Percentiles rank a stretch among this genome's conserved stretches.
phyloP scores from a whole-genome alignment of 306 rosid species.

The Quercus mongolica region DNA sequence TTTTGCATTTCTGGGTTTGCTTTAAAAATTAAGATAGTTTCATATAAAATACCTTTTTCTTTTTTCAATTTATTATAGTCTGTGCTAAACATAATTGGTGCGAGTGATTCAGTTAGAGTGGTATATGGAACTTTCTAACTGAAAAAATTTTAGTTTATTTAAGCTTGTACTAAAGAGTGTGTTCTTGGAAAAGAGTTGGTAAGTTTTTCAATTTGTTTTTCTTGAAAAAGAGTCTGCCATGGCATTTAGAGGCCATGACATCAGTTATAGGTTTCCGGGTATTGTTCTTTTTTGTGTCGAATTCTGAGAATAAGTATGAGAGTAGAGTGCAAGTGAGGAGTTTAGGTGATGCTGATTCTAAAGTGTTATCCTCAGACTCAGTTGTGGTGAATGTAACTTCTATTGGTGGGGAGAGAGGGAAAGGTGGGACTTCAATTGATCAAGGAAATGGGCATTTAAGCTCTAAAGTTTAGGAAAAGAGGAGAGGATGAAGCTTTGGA shows the following conservation, averaged over 20 bases:
- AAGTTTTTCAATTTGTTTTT: neutral
- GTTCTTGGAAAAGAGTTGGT: neutral
- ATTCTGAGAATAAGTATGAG: constrained; percentile 11
- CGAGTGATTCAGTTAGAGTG: neutral
- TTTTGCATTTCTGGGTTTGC: neutral
- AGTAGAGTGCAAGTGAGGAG: constrained; percentile 31
- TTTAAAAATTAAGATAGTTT: neutral
- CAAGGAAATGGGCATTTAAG: constrained; percentile 30
- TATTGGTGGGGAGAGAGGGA: constrained; percentile 25
- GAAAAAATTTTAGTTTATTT: neutral
- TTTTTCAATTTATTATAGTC: no score
- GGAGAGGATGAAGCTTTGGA: constrained; percentile 11
- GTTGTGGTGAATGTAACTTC: constrained; percentile 40
- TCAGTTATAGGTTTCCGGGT: constrained; percentile 30
- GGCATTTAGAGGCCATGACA: constrained; percentile 40
- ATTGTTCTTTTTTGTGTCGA: constrained; percentile 26
- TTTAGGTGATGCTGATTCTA: constrained; percentile 23
- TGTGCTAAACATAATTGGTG: neutral
- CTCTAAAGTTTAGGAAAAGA: constrained; percentile 21
- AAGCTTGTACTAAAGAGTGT: neutral
- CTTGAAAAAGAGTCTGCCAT: neutral
- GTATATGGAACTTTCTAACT: neutral
- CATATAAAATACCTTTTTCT: no score
- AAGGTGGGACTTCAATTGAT: constrained; percentile 25
- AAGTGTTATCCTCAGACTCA: constrained; percentile 39